Evolutionary conservation across 2,329 filamentous ascomycete genomes (phyloP).

Genomic region (Aureobasidium leucospermi): DNA sequence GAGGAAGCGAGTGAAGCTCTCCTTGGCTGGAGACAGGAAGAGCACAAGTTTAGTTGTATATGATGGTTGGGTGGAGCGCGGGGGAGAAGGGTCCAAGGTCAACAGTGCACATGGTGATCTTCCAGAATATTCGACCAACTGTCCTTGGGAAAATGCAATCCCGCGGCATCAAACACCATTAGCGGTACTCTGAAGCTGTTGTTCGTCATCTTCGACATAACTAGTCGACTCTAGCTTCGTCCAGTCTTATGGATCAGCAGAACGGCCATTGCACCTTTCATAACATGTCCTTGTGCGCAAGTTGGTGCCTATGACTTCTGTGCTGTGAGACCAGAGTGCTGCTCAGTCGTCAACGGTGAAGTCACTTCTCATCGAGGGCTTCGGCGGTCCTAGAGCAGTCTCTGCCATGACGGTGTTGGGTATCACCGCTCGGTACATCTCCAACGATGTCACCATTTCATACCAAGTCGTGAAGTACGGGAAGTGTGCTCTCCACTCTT

Average conservation of each 20-base stretch:
- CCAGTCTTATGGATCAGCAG: too few species aligned
- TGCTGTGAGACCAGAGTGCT: not conserved
- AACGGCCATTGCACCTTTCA: too few species aligned
- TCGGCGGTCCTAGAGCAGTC: not conserved
- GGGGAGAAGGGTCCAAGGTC: too few species aligned
- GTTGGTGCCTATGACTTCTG: not conserved
- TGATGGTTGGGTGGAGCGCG: not conserved
- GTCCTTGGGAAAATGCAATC: too few species aligned
- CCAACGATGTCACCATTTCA: not conserved
- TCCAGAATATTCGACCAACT: too few species aligned
- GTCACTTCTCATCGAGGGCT: not conserved
- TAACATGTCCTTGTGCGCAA: too few species aligned
- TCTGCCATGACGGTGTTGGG: not conserved
- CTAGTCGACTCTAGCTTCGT: too few species aligned
- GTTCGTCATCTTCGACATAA: too few species aligned
- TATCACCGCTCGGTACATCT: not conserved
- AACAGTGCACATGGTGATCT: too few species aligned
- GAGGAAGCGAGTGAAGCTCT: not conserved
- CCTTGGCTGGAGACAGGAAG: not conserved
- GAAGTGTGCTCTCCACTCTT: conserved; percentile 71
- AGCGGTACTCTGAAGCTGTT: too few species aligned
- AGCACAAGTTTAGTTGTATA: not conserved
- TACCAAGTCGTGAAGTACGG: not conserved
- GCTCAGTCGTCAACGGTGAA: not conserved
- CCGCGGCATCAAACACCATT: too few species aligned